Evolutionary conservation across 179 eudicot species (phyloP).

Genomic region (Nepenthes alata): DNA sequence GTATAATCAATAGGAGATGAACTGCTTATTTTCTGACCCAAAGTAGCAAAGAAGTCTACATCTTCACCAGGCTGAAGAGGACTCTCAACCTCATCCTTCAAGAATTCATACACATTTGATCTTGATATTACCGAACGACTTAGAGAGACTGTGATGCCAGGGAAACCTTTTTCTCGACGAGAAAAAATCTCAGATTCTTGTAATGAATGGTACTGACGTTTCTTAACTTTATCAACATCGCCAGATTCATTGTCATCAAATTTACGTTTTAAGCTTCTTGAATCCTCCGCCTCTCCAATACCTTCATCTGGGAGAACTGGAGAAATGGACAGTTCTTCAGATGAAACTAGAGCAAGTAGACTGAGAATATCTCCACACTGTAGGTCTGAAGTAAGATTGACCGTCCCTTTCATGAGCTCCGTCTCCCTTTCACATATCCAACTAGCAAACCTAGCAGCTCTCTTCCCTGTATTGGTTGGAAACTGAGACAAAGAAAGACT

Average conservation of each 20-base stretch:
- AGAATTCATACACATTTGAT: constrained; percentile 26
- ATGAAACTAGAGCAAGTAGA: constrained; percentile 55
- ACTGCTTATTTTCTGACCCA: constrained; percentile 23
- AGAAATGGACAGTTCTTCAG: constrained; percentile 54
- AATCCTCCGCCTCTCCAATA: constrained; percentile 81
- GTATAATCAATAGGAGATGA: constrained; percentile 16
- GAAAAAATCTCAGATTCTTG: constrained; percentile 49
- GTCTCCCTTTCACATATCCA: constrained; percentile 65
- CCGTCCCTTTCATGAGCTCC: constrained; percentile 49
- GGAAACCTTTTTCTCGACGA: constrained; percentile 90
- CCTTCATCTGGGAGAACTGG: constrained; percentile 78
- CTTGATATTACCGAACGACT: constrained; percentile 37
- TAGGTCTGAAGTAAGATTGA: constrained; percentile 51
- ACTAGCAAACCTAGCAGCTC: constrained; percentile 52
- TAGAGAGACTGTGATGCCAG: constrained; percentile 58
- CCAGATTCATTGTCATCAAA: constrained; percentile 26
- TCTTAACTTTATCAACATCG: constrained; percentile 27
- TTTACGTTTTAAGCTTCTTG: constrained; percentile 59
- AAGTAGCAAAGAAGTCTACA: constrained; percentile 20
- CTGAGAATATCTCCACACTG: constrained; percentile 82
- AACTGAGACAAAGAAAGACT: constrained; percentile 53
- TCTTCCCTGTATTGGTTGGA: constrained; percentile 68
- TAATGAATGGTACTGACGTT: constrained; percentile 24
- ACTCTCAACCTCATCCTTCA: constrained; percentile 22
- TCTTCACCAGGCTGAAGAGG: constrained; percentile 21